Percentiles rank a stretch among this genome's conserved stretches.
Conservation (phyloP, 371 early-diverging fungal genomes). For the Parasitella parasitica region DNA sequence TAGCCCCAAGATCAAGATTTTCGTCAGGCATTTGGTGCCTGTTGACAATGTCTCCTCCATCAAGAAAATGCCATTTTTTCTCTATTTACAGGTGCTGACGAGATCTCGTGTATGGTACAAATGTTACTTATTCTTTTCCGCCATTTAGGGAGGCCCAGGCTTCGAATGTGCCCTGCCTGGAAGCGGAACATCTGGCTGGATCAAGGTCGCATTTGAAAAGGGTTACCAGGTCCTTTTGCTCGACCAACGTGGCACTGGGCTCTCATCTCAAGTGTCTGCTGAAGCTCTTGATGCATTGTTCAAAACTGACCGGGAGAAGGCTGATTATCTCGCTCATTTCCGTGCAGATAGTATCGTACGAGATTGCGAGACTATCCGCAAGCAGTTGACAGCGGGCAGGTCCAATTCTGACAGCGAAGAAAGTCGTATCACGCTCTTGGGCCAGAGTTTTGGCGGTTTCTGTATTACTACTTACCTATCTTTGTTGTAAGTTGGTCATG, state of each 20-base stretch:
- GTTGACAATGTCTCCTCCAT: slow-evolving; percentile 43
- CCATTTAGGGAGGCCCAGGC: slow-evolving; percentile 60
- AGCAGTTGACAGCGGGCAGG: slow-evolving; percentile 45
- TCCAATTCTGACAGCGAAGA: slow-evolving; percentile 14
- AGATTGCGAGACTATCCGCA: slow-evolving; percentile 70
- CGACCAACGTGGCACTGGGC: slow-evolving; percentile 77
- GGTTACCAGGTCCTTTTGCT: slow-evolving; percentile 69
- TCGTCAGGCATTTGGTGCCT: slow-evolving; percentile 62
- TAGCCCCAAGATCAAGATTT: slow-evolving; percentile 44
- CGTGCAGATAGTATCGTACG: slow-evolving; percentile 74
- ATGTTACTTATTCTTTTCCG: not conserved
- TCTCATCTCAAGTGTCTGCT: slow-evolving; percentile 64
- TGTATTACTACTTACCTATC: slow-evolving; percentile 74
- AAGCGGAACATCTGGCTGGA: slow-evolving; percentile 60
- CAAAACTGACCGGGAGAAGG: slow-evolving; percentile 54
- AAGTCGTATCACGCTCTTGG: slow-evolving; percentile 49
- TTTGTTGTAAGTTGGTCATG: slow-evolving; percentile 53
- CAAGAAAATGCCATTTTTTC: slow-evolving; percentile 54
- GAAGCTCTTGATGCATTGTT: slow-evolving; percentile 42
- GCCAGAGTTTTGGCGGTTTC: slow-evolving; percentile 78
- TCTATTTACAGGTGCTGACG: slow-evolving; percentile 64
- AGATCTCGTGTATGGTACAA: not conserved
- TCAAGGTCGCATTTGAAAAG: slow-evolving; percentile 59
- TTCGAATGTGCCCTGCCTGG: slow-evolving; percentile 54
- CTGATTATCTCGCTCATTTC: slow-evolving; percentile 64